Percentiles rank a stretch among this genome's conserved stretches.
phyloP scores from a whole-genome alignment of 208 protist genomes.

The Trypanosoma avium region DNA sequence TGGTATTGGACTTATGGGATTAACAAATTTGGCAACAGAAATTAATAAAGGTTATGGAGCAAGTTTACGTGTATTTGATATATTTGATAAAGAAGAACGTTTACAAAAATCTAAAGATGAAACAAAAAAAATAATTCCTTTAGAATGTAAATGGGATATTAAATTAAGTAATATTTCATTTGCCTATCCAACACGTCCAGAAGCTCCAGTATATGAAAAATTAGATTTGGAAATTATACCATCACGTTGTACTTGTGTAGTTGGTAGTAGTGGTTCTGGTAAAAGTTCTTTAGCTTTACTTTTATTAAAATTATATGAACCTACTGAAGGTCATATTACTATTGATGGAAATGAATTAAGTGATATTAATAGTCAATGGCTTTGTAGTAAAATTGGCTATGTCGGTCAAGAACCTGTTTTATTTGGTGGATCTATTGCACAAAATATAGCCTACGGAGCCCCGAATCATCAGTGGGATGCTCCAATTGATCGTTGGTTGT shows the following conservation, averaged over 20 bases:
- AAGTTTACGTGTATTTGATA: slow-evolving; percentile 77
- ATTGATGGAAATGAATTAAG: slow-evolving; percentile 62
- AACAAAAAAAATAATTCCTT: slow-evolving; percentile 42
- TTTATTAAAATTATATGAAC: slow-evolving; percentile 85
- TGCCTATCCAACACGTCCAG: slow-evolving; percentile 82
- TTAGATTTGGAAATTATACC: slow-evolving; percentile 67
- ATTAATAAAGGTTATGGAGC: slow-evolving; percentile 89
- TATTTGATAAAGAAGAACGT: slow-evolving; percentile 66
- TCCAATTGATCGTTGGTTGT: slow-evolving; percentile 72
- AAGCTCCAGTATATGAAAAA: slow-evolving; percentile 67
- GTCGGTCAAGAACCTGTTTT: slow-evolving; percentile 88
- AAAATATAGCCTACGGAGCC: slow-evolving; percentile 89
- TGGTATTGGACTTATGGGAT: slow-evolving; percentile 82
- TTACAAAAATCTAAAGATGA: slow-evolving; percentile 37
- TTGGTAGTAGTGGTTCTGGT: slow-evolving; percentile 80
- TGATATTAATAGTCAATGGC: slow-evolving; percentile 69
- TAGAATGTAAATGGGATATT: slow-evolving; percentile 57
- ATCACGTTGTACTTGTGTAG: slow-evolving; percentile 74
- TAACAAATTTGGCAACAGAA: slow-evolving; percentile 80
- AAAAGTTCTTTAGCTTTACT: slow-evolving; percentile 86
- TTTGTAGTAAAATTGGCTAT: slow-evolving; percentile 75
- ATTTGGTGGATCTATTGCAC: slow-evolving; percentile 81
- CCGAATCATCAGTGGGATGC: slow-evolving; percentile 74
- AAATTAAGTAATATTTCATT: slow-evolving; percentile 72
- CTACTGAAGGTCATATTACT: slow-evolving; percentile 51